Percentiles rank a stretch among this genome's conserved stretches.
phyloP scores from a whole-genome alignment of 768 basidiomycete species.

The Tephrocybe sp. region DNA sequence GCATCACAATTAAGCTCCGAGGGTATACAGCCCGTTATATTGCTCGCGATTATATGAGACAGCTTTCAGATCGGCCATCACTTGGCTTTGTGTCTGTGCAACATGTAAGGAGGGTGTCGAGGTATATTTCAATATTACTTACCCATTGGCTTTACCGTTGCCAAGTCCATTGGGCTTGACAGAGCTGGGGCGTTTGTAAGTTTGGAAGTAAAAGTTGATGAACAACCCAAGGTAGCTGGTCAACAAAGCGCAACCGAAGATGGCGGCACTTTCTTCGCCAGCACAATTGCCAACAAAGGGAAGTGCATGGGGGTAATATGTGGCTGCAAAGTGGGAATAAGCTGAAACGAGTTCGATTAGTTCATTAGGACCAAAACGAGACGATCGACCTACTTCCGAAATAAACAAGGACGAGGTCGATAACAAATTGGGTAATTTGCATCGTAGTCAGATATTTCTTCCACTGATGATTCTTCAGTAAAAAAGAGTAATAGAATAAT shows the following conservation, averaged over 20 bases:
- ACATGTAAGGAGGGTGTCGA: slow-evolving; percentile 9
- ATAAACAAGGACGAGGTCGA: slow-evolving; percentile 89
- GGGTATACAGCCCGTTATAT: slow-evolving; percentile 36
- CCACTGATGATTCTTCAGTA: slow-evolving; percentile 58
- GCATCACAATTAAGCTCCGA: slow-evolving; percentile 30
- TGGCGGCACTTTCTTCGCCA: slow-evolving; percentile 83
- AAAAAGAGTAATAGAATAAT: slow-evolving; percentile 1
- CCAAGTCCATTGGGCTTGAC: slow-evolving; percentile 39
- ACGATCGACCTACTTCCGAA: slow-evolving; percentile 77
- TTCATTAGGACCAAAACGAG: neutral
- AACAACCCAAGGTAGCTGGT: slow-evolving; percentile 92
- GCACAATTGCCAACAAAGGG: slow-evolving; percentile 82
- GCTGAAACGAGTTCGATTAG: slow-evolving; percentile 33
- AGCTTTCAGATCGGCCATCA: slow-evolving; percentile 20
- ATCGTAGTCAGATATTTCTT: slow-evolving; percentile 96
- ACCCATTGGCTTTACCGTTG: slow-evolving; percentile 47
- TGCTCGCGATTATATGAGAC: slow-evolving; percentile 27
- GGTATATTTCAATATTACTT: slow-evolving; percentile 9
- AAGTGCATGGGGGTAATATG: slow-evolving; percentile 55
- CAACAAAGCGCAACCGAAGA: slow-evolving; percentile 86
- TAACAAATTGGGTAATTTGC: slow-evolving; percentile 95
- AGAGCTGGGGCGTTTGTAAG: slow-evolving; percentile 63
- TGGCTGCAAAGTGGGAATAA: slow-evolving; percentile 77
- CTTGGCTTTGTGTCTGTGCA: slow-evolving; percentile 30
- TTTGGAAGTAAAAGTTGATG: slow-evolving; percentile 91